A percentile compares a stretch with the other conserved stretches of the same genome.
Conservation (phyloP, 805 yeast genomes). For the Starmerella floris region DNA sequence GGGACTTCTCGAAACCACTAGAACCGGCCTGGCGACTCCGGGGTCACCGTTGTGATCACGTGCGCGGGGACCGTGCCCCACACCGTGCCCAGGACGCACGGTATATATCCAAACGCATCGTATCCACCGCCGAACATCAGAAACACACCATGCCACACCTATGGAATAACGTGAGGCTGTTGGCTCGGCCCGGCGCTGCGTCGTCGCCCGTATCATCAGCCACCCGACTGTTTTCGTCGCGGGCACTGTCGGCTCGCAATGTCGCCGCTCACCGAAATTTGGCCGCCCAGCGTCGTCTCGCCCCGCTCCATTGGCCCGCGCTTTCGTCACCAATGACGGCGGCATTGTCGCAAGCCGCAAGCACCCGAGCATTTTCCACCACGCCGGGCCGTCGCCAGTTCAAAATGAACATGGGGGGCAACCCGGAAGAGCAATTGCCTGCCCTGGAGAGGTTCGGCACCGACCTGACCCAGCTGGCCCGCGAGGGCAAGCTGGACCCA, state of each 20-base stretch:
- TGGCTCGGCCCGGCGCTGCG: neutral
- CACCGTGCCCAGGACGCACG: too few relatives aligned
- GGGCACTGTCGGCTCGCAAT: neutral
- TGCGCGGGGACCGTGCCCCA: too few relatives aligned
- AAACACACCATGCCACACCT: neutral
- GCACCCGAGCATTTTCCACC: constrained; percentile 2
- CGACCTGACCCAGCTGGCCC: constrained; percentile 74
- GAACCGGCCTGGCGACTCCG: too few relatives aligned
- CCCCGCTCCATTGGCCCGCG: too few relatives aligned
- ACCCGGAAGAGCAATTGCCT: constrained; percentile 33
- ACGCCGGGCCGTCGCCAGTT: constrained; percentile 9
- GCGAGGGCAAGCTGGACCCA: constrained; percentile 84
- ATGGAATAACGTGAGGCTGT: neutral
- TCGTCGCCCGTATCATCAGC: neutral
- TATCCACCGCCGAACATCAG: too few relatives aligned
- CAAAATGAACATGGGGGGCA: constrained; percentile 14
- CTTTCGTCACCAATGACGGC: too few relatives aligned
- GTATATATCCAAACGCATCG: neutral
- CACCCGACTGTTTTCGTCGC: neutral
- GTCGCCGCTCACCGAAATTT: neutral
- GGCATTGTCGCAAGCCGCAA: too few relatives aligned
- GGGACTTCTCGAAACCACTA: too few relatives aligned
- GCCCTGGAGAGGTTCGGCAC: constrained; percentile 78
- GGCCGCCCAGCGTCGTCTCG: too few relatives aligned
- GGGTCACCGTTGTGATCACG: too few relatives aligned